Base-by-base conservation (phyloP, 495 filamentous ascomycete genomes). In the Staphylotrichum longicolle region DNA sequence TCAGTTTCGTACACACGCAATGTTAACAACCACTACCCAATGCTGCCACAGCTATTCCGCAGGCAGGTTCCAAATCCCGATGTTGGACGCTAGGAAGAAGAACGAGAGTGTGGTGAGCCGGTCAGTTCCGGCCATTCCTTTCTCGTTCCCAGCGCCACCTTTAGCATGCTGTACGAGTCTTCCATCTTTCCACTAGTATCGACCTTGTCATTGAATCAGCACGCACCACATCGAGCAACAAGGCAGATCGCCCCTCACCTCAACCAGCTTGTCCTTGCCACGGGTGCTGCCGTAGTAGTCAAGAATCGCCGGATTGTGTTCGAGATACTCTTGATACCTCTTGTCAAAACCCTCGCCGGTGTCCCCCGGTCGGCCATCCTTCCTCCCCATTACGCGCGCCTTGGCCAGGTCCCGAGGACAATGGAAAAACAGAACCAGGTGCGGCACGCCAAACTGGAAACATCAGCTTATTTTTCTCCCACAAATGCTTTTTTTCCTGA, bases 281-380 rank as follows among this genome's bases (percentile, higher is more conserved):
- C 46, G 57, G 11, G 30, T 34, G n/a, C n/a, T 40, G 20, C 34
- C 27, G 37, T 64, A 65, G 20, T 57, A 50, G 33, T 62, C 53
- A 6, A 55, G n/a, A 39, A 72, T 63, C 5, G 15, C 37, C 39
- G 65, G 54, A 63, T 64, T 69, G n/a, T 64, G 62, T 53, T 66
- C 20, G 7, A 56, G 30, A 54, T 68, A 70, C 50, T 68, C 66
- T 15, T 35, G 45, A 54, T 65, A 66, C 42, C 66, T 48, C 47
- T 46, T 60, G 5, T 63, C 52, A 33, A 70, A 72, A 0, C 55
- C 58, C 34, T 64, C 37, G 33, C 5, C 2, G n/a, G 34, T 55
- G 50, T 55, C 58, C 3, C 15, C 53, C 55, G 32, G 35, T 58
- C 56, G 40, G 63, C 67, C 33, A 1, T 30, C 30, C 33, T 45